Percentiles rank a stretch among this genome's conserved stretches.
Conservation (phyloP, 2,329 filamentous ascomycete species). For the Penicillium fuscoglaucum region DNA sequence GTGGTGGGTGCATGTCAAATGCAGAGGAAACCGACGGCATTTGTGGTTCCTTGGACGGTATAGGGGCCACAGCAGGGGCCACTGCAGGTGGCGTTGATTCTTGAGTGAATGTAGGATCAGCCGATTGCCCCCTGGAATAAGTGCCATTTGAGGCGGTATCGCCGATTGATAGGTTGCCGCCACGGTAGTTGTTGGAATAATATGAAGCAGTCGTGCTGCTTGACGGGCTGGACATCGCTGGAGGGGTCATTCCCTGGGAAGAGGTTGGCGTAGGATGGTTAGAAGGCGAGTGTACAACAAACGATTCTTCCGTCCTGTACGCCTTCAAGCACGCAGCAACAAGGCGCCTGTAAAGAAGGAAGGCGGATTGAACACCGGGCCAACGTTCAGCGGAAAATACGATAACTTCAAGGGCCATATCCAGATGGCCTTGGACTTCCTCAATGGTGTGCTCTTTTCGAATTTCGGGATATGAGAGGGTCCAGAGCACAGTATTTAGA, state of each 20-base stretch:
- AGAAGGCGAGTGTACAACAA: conserved; percentile 51
- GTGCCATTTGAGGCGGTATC: conserved; percentile 33
- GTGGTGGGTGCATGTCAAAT: conserved; percentile 21
- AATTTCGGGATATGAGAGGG: conserved; percentile 81
- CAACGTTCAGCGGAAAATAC: conserved; percentile 79
- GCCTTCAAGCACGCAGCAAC: conserved; percentile 83
- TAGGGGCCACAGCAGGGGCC: conserved; percentile 13
- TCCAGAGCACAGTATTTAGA: conserved; percentile 89
- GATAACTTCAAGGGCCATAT: conserved; percentile 74
- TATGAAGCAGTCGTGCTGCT: conserved; percentile 40
- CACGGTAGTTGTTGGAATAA: conserved; percentile 35
- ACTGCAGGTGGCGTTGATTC: conserved; percentile 24
- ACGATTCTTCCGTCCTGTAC: conserved; percentile 66
- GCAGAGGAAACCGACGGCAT: conserved; percentile 10
- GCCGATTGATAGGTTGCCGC: conserved; percentile 30
- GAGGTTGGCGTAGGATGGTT: conserved; percentile 45
- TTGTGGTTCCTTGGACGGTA: conserved; percentile 23
- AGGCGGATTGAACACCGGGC: conserved; percentile 84
- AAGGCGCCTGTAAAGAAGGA: conserved; percentile 82
- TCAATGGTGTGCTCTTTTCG: conserved; percentile 70
- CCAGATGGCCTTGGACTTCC: conserved; percentile 73
- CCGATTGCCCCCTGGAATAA: conserved; percentile 38
- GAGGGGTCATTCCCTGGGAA: conserved; percentile 43
- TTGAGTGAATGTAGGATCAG: conserved; percentile 32
- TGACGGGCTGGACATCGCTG: conserved; percentile 43